Conservation (phyloP, 2,329 filamentous ascomycete genomes). For the Pseudocercospora fijiensis region DNA sequence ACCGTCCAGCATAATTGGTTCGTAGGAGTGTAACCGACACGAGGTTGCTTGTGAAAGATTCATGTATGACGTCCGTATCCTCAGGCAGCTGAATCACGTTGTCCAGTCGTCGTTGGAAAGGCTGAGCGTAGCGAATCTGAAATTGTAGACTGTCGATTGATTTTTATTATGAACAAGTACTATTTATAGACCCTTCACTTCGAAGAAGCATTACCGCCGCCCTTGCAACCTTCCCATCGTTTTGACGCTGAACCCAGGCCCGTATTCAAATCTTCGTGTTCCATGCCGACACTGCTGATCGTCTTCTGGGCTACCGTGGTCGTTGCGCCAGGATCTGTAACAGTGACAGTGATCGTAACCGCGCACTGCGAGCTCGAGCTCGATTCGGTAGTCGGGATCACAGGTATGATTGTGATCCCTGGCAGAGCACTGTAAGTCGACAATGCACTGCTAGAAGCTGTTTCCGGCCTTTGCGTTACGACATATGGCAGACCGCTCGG, state of each 20-base stretch:
- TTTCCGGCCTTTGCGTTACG: conserved; percentile 6
- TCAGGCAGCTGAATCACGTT: too few species aligned
- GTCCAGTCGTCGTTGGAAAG: too few species aligned
- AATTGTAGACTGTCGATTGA: not conserved
- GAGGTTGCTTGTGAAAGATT: not conserved
- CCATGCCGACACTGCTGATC: conserved; percentile 19
- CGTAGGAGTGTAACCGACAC: not conserved
- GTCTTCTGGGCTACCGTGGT: conserved; percentile 26
- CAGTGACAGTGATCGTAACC: conserved; percentile 21
- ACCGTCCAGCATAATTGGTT: not conserved
- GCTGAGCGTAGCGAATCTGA: too few species aligned
- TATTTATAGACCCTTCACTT: not conserved
- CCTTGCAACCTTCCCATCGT: not conserved
- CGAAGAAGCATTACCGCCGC: not conserved
- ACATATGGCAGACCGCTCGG: conserved; percentile 11
- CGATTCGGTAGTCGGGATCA: conserved; percentile 19
- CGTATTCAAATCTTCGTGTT: not conserved
- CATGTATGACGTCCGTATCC: not conserved
- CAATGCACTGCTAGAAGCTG: not conserved
- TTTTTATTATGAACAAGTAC: not conserved
- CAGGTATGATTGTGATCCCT: conserved; percentile 32
- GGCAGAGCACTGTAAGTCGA: conserved; percentile 15
- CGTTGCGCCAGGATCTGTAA: conserved; percentile 26
- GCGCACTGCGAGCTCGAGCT: not conserved
- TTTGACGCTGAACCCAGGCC: too few species aligned